A percentile compares a stretch with the other conserved stretches of the same genome.
These are phyloP conservation scores for Sclerotinia minor DNA, from an alignment of 2,329 filamentous ascomycete species.

Conservation along the genomic window DNA sequence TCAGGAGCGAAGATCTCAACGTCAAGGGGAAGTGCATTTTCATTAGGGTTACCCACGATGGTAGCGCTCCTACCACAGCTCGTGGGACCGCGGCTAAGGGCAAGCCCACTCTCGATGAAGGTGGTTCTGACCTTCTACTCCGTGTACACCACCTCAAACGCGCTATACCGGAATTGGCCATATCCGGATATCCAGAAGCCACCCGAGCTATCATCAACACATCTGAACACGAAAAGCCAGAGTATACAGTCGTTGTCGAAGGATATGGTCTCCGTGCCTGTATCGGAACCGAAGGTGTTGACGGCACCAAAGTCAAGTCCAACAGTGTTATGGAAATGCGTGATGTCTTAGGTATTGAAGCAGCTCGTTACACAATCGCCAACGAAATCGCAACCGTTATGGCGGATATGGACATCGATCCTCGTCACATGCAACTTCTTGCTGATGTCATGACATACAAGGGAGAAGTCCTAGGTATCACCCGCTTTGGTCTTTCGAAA, in stretches of 20 bases:
- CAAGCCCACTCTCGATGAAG: conserved; percentile 46
- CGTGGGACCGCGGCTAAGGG: conserved; percentile 35
- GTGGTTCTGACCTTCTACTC: conserved; percentile 66
- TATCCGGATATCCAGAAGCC: conserved; percentile 86
- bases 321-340: conserved; percentile 91
- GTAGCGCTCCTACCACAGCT: conserved; percentile 44
- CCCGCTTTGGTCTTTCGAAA: conserved; percentile 91
- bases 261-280: conserved; percentile 87
- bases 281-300: conserved; percentile 90
- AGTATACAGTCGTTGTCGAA: conserved; percentile 78
- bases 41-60: conserved; percentile 64
- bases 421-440: conserved; percentile 94
- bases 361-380: conserved; percentile 85
- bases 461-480: conserved; percentile 94
- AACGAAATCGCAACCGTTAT: conserved; percentile 87
- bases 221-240: conserved; percentile 43
- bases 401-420: conserved; percentile 93
- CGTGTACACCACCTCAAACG: conserved; percentile 85
- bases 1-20: conserved; percentile 64
- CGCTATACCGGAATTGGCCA: conserved; percentile 75
- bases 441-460: conserved; percentile 99
- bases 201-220: conserved; percentile 86
- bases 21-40: conserved; percentile 66
- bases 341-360: conserved; percentile 91
- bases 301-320: conserved; percentile 70